phyloP scores from a whole-genome alignment of 2,329 filamentous ascomycete genomes.

The Fusarium nodosum region DNA sequence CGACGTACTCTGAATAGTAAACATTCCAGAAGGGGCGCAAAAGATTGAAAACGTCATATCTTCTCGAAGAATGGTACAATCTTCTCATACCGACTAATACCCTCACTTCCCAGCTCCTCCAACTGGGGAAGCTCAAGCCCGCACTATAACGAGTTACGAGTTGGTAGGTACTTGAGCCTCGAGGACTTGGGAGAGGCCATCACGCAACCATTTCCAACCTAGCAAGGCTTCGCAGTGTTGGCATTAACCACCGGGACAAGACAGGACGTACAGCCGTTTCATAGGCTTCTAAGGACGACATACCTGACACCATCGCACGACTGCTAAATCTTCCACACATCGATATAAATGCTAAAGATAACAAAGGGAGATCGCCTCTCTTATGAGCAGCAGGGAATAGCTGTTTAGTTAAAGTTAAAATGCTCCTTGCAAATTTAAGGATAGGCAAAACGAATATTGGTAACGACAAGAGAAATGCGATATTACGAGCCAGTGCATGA shows the following conservation, averaged over 20 bases:
- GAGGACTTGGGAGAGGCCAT: not conserved
- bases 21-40: rapidly evolving
- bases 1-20: not conserved
- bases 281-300: not conserved
- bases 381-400: not conserved
- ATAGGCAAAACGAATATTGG: not conserved
- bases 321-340: too few species aligned
- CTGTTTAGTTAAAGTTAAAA: not conserved
- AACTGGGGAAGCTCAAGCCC: not conserved
- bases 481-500: not conserved
- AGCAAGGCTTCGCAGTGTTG: not conserved
- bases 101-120: not conserved
- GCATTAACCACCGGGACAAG: not conserved
- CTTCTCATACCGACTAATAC: not conserved
- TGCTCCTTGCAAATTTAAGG: not conserved
- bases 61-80: not conserved
- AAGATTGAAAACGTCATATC: not conserved
- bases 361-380: not conserved
- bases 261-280: not conserved
- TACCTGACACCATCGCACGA: too few species aligned
- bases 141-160: not conserved
- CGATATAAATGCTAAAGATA: not conserved
- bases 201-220: not conserved
- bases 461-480: not conserved
- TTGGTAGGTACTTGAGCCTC: too few species aligned